phyloP scores from a whole-genome alignment of 108 stramenopile genomes.

The Stephanodiscus triporus region DNA sequence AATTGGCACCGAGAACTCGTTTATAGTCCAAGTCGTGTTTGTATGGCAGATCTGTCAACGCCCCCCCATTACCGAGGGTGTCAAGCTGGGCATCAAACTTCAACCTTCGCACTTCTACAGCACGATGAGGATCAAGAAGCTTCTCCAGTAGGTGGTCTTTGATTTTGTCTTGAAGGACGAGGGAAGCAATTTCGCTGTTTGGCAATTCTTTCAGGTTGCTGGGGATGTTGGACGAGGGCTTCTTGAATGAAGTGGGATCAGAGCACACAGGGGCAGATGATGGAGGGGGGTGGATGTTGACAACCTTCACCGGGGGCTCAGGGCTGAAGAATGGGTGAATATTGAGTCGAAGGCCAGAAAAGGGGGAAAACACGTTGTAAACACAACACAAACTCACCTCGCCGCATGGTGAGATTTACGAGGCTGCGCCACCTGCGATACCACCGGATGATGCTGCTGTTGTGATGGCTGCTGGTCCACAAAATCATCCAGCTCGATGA shows the following conservation, averaged over 20 bases:
- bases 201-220: constrained; percentile 58
- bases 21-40: constrained; percentile 85
- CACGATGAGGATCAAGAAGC: constrained; percentile 86
- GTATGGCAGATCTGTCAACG: constrained; percentile 70
- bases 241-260: constrained; percentile 63
- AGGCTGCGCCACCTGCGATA: neutral
- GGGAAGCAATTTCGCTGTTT: constrained; percentile 73
- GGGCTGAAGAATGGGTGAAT: constrained; percentile 17
- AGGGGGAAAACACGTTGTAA: neutral
- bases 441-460: constrained; percentile 25
- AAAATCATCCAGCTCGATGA: constrained; percentile 70
- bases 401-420: constrained; percentile 9
- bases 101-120: constrained; percentile 89
- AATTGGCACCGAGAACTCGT: constrained; percentile 94
- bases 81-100: constrained; percentile 69
- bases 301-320: constrained; percentile 43
- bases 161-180: constrained; percentile 77
- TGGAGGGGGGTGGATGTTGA: constrained; percentile 69
- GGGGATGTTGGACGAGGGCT: constrained; percentile 19
- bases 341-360: neutral
- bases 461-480: constrained; percentile 25
- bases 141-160: constrained; percentile 98
- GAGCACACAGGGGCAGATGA: constrained; percentile 75
- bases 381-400: constrained; percentile 28
- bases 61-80: constrained; percentile 50